Conservation (phyloP, 805 yeast species). For the Metschnikowia koreensis region DNA sequence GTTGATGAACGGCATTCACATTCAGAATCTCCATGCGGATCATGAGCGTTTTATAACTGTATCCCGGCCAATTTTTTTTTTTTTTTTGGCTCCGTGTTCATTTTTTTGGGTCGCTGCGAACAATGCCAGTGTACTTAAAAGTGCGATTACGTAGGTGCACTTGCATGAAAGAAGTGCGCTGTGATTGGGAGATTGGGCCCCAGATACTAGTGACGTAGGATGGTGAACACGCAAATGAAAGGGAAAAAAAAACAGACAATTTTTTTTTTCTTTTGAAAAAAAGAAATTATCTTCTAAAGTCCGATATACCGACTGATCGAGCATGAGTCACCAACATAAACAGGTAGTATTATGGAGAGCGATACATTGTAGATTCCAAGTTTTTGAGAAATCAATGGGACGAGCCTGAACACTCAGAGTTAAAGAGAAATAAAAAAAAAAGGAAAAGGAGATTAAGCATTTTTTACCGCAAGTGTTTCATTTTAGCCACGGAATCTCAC, state of each 20-base stretch:
- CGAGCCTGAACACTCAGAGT: no score
- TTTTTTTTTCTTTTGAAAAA: no score
- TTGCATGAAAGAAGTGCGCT: constrained; percentile 12
- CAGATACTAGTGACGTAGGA: not conserved
- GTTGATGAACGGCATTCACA: constrained; percentile 4
- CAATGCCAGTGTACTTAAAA: constrained; percentile 10
- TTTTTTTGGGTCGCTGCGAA: constrained; percentile 14
- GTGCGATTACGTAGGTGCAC: constrained; percentile 18
- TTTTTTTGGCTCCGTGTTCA: constrained; percentile 4
- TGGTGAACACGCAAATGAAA: not conserved
- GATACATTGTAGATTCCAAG: no score
- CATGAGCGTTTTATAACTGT: constrained; percentile 4
- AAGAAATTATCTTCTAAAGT: no score
- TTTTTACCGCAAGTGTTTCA: no score
- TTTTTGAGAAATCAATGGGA: no score
- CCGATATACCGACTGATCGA: no score
- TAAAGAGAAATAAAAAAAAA: no score
- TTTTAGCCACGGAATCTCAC: no score
- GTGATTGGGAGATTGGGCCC: constrained; percentile 1
- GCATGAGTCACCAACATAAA: no score
- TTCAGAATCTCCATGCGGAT: constrained; percentile 1
- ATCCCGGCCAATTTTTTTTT: constrained; percentile 2
- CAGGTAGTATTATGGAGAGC: no score
- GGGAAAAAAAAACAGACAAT: not conserved
- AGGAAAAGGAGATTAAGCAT: no score